Conservation (phyloP, 352 stramenopile genomes). For the Globisporangium middletonii region DNA sequence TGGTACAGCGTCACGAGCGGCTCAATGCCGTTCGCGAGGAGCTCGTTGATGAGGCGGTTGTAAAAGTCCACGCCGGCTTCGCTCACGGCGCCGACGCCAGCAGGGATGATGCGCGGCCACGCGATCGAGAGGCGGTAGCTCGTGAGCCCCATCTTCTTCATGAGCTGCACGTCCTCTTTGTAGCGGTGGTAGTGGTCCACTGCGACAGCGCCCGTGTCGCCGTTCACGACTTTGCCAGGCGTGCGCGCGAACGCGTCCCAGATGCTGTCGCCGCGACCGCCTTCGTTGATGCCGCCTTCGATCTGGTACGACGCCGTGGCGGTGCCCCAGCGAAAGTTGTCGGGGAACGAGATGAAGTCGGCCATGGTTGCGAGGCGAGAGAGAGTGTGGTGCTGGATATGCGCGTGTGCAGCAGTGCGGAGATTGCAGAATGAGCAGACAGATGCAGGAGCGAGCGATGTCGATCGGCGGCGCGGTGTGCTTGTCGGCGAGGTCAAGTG, state of each 20-base stretch:
- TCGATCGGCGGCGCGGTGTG: no score
- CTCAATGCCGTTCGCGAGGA: slow-evolving; percentile 81
- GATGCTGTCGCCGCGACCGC: slow-evolving; percentile 76
- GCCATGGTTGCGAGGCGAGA: slow-evolving; percentile 9
- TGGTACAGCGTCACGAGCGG: slow-evolving; percentile 94
- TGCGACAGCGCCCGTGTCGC: slow-evolving; percentile 79
- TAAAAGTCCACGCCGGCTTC: slow-evolving; percentile 88
- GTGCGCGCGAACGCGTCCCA: slow-evolving; percentile 88
- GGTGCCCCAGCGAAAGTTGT: slow-evolving; percentile 79
- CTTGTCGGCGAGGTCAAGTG: background rate
- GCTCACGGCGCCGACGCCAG: slow-evolving; percentile 73
- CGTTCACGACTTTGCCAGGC: slow-evolving; percentile 54
- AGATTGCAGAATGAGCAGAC: slow-evolving; percentile 13
- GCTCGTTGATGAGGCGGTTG: slow-evolving; percentile 82
- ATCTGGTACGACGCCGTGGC: slow-evolving; percentile 91
- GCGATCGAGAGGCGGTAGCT: slow-evolving; percentile 89
- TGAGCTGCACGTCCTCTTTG: slow-evolving; percentile 88
- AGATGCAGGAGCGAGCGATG: no score
- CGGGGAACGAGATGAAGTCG: slow-evolving; percentile 33
- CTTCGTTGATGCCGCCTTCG: slow-evolving; percentile 83
- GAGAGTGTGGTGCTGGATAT: background rate
- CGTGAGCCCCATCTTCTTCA: slow-evolving; percentile 88
- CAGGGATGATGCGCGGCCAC: slow-evolving; percentile 91
- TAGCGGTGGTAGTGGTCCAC: slow-evolving; percentile 91
- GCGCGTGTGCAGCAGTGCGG: slow-evolving; percentile 2